Conservation (phyloP, 2,329 filamentous ascomycete species). For the Beauveria caledonica region DNA sequence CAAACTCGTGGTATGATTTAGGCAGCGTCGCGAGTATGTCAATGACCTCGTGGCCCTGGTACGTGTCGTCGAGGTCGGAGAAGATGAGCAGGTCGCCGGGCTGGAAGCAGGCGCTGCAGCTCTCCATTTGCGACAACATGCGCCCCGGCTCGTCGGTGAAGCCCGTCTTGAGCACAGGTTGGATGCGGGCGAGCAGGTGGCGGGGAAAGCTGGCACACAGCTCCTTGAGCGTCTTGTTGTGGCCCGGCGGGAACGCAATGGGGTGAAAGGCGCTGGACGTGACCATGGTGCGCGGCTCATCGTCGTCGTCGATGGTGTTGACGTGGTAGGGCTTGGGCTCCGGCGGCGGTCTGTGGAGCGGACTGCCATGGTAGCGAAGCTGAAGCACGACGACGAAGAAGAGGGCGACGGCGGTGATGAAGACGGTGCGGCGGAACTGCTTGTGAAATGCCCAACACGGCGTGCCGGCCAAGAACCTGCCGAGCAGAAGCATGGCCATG, state of each 20-base stretch:
- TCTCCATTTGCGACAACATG: constrained; percentile 36
- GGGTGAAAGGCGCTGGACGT: constrained; percentile 5
- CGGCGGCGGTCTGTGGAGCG: background rate
- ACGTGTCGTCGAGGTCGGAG: constrained; percentile 40
- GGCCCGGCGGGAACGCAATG: constrained; percentile 18
- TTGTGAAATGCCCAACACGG: background rate
- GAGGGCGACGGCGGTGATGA: background rate
- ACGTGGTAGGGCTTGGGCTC: background rate
- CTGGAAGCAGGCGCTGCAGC: constrained; percentile 34
- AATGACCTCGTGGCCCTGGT: constrained; percentile 33
- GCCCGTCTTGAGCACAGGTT: constrained; percentile 36
- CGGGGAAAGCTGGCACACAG: constrained; percentile 22
- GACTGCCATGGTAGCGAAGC: background rate
- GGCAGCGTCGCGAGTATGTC: constrained; percentile 40
- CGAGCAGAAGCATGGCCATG: background rate
- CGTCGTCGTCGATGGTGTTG: background rate
- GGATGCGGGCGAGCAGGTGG: constrained; percentile 18
- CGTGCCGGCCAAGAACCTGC: background rate
- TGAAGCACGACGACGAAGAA: background rate
- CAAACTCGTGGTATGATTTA: constrained; percentile 24
- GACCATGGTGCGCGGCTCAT: background rate
- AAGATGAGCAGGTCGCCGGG: constrained; percentile 35
- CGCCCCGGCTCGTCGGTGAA: background rate
- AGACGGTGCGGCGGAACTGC: background rate
- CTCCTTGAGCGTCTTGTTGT: constrained; percentile 14